Conservation (phyloP, 2,329 filamentous ascomycete genomes). For the Thermoascus crustaceus region DNA sequence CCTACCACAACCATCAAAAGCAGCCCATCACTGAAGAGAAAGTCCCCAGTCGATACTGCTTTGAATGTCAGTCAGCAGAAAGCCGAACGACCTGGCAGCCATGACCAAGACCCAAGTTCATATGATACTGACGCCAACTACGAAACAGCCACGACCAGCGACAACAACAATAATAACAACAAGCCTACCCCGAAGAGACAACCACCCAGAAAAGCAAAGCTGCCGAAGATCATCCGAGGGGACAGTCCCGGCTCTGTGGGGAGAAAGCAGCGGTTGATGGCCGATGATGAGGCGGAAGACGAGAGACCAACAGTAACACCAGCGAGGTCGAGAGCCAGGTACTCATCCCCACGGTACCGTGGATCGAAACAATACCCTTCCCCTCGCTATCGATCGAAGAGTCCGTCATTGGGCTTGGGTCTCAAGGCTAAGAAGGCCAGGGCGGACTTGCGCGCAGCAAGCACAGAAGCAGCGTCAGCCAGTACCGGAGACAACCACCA, state of each 20-base stretch:
- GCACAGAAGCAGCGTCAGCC: not conserved
- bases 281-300: not conserved
- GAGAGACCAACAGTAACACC: too few relatives aligned
- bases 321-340: too few relatives aligned
- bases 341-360: too few relatives aligned
- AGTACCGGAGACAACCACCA: not conserved
- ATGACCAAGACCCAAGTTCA: too few relatives aligned
- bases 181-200: slow-evolving; percentile 1
- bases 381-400: too few relatives aligned
- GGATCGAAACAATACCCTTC: too few relatives aligned
- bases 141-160: not conserved
- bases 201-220: slow-evolving; percentile 17
- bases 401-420: too few relatives aligned
- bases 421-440: slow-evolving; percentile 10
- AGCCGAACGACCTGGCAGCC: too few relatives aligned
- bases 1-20: slow-evolving; percentile 20
- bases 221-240: slow-evolving; percentile 21
- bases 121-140: too few relatives aligned
- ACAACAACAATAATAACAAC: slow-evolving; percentile 1
- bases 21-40: slow-evolving; percentile 28
- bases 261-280: slow-evolving; percentile 18
- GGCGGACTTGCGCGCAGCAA: slow-evolving; percentile 6
- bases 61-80: too few relatives aligned
- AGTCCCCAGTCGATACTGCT: slow-evolving; percentile 19
- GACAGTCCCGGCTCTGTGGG: slow-evolving; percentile 29